These are phyloP conservation scores for Kodamaea sagamina DNA, from an alignment of 805 yeast species.

Conservation along the genomic window DNA sequence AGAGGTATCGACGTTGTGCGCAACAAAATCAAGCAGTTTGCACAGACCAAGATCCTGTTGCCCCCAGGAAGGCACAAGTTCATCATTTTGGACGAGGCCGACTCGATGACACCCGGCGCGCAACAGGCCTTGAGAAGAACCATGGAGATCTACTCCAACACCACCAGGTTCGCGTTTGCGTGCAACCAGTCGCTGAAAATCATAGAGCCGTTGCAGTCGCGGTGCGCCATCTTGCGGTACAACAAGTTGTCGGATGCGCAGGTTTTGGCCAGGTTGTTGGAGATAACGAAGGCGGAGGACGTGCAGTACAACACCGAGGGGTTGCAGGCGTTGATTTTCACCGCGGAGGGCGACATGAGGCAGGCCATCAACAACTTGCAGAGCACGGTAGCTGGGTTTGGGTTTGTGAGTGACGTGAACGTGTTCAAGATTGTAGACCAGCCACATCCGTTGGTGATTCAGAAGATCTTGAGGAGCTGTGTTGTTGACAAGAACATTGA, in stretches of 20 bases:
- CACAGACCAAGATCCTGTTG: conserved; percentile 85
- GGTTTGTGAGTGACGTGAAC: conserved; percentile 84
- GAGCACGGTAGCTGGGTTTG: conserved; percentile 92
- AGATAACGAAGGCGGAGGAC: conserved; percentile 66
- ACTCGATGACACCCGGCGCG: conserved; percentile 95
- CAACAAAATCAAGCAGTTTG: conserved; percentile 91
- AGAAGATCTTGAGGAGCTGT: conserved; percentile 55
- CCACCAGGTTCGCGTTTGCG: conserved; percentile 98
- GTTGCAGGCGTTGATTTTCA: conserved; percentile 84
- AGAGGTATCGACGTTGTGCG: conserved; percentile 97
- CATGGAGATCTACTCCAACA: conserved; percentile 92
- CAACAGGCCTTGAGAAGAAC: conserved; percentile 93
- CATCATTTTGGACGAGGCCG: conserved; percentile 92
- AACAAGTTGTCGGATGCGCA: conserved; percentile 81
- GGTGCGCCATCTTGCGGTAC: conserved; percentile 93
- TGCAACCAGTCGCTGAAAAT: conserved; percentile 93
- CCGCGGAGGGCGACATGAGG: conserved; percentile 99
- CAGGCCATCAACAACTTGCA: conserved; percentile 95
- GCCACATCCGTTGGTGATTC: conserved; percentile 89
- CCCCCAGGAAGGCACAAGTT: conserved; percentile 93
- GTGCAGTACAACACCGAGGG: conserved; percentile 88
- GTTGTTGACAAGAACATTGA: conserved; percentile 52
- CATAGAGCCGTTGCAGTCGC: conserved; percentile 93
- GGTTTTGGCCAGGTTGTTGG: conserved; percentile 72
- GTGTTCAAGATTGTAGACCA: conserved; percentile 95